phyloP scores from a whole-genome alignment of 176 grass and related monocot species.

The Rhipidocladum racemiflorum region DNA sequence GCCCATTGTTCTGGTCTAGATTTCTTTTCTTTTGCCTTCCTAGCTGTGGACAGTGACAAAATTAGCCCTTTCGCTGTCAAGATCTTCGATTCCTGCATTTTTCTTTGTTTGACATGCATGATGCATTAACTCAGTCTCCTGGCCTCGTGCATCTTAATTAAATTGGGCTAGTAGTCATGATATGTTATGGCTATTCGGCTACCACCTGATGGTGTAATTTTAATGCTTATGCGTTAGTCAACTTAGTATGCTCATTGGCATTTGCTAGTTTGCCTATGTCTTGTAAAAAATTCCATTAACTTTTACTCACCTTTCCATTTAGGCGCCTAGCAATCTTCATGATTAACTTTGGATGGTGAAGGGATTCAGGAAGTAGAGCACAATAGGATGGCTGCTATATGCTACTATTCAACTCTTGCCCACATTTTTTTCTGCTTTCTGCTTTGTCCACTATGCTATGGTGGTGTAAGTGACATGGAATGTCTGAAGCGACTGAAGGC shows the following conservation, averaged over 20 bases:
- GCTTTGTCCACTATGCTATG: constrained; percentile 29
- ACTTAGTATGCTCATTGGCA: not conserved
- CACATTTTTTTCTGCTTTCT: constrained; percentile 21
- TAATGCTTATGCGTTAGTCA: not conserved
- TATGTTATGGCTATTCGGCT: not conserved
- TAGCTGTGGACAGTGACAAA: too few species aligned
- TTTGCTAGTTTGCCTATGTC: constrained; percentile 11
- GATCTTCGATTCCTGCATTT: too few species aligned
- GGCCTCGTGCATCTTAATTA: too few species aligned
- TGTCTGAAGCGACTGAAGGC: constrained; percentile 55
- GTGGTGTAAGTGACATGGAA: constrained; percentile 46
- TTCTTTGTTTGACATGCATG: too few species aligned
- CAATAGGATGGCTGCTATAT: constrained; percentile 16
- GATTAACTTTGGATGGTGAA: not conserved
- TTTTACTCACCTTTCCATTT: not conserved
- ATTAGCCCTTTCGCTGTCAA: too few species aligned
- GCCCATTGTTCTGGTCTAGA: not conserved
- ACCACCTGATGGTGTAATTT: not conserved
- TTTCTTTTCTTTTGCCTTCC: not conserved
- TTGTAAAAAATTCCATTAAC: not conserved
- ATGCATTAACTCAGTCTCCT: too few species aligned
- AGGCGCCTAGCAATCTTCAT: not conserved
- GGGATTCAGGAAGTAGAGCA: not conserved
- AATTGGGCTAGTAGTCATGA: not conserved
- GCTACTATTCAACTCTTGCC: not conserved